These are phyloP conservation scores for Pleodorina starrii DNA, from an alignment of 139 green algal genomes.

Conservation along the genomic window DNA sequence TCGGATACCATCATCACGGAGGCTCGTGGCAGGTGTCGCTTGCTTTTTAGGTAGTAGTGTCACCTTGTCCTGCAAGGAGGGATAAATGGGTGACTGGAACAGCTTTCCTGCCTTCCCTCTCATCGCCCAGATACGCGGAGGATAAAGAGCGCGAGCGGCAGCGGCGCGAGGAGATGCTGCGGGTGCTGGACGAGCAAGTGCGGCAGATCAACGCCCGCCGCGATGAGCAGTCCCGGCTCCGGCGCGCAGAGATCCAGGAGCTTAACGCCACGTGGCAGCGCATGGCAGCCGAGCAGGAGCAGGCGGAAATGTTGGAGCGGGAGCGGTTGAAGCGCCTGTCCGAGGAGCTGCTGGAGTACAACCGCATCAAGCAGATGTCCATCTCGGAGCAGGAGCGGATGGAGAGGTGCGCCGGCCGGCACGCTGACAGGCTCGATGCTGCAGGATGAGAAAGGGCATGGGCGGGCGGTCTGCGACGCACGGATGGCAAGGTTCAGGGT, in stretches of 20 bases:
- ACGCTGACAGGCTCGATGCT: too few relatives aligned
- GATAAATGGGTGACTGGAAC: too few relatives aligned
- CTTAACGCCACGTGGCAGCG: slow-evolving; percentile 39
- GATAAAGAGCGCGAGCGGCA: slow-evolving; percentile 60
- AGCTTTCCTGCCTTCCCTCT: too few relatives aligned
- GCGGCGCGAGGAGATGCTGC: slow-evolving; percentile 42
- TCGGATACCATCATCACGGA: too few relatives aligned
- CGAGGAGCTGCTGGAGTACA: slow-evolving; percentile 73
- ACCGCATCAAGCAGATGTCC: slow-evolving; percentile 66
- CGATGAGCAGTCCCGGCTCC: slow-evolving; percentile 48
- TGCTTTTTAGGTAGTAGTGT: too few relatives aligned
- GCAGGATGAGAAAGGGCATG: too few relatives aligned
- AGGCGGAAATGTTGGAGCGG: slow-evolving; percentile 54
- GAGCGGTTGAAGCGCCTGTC: slow-evolving; percentile 62
- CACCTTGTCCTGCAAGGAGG: too few relatives aligned
- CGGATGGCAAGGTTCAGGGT: too few relatives aligned
- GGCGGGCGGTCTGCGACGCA: too few relatives aligned
- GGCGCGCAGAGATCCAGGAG: slow-evolving; percentile 60
- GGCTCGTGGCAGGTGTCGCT: too few relatives aligned
- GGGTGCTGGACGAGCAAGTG: slow-evolving; percentile 67
- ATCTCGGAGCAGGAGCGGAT: slow-evolving; percentile 60
- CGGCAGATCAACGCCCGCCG: slow-evolving; percentile 56
- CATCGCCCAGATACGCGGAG: slow-evolving; percentile 46
- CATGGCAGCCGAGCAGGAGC: slow-evolving; percentile 56
- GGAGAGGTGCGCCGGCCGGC: slow-evolving; percentile 56